A percentile compares a stretch with the other conserved stretches of the same genome.
phyloP scores from a whole-genome alignment of 106 monocot species.

The Dendrobium nobile region DNA sequence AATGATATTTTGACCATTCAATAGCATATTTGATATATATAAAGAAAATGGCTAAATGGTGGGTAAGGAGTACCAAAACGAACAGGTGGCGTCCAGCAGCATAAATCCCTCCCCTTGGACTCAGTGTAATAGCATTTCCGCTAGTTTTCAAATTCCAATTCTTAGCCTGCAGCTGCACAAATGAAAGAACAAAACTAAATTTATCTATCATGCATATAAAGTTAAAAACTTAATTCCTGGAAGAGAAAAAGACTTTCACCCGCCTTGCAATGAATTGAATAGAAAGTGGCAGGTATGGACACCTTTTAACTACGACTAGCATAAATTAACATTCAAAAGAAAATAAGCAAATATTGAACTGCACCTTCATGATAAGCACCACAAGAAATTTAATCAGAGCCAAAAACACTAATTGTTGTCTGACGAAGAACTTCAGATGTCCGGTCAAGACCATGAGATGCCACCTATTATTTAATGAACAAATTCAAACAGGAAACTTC shows the following conservation, averaged over 20 bases:
- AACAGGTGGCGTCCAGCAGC: background rate
- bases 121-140: background rate
- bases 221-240: background rate
- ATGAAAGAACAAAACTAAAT: background rate
- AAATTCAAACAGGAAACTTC: background rate
- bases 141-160: background rate
- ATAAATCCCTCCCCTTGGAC: background rate
- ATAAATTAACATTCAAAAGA: background rate
- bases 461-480: conserved; percentile 33
- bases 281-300: background rate
- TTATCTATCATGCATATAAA: background rate
- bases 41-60: background rate
- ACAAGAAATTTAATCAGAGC: conserved; percentile 19
- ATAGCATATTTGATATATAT: background rate
- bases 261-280: background rate
- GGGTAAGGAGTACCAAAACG: background rate
- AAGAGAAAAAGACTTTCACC: background rate
- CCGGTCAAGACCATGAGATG: conserved; percentile 66
- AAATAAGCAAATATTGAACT: background rate
- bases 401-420: conserved; percentile 36
- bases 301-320: background rate
- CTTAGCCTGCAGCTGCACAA: background rate
- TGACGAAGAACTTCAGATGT: conserved; percentile 65
- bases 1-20: background rate
- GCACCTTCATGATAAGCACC: background rate